Evolutionary conservation across 2,329 filamentous ascomycete species (phyloP).

Genomic region (Cercospora sesami): DNA sequence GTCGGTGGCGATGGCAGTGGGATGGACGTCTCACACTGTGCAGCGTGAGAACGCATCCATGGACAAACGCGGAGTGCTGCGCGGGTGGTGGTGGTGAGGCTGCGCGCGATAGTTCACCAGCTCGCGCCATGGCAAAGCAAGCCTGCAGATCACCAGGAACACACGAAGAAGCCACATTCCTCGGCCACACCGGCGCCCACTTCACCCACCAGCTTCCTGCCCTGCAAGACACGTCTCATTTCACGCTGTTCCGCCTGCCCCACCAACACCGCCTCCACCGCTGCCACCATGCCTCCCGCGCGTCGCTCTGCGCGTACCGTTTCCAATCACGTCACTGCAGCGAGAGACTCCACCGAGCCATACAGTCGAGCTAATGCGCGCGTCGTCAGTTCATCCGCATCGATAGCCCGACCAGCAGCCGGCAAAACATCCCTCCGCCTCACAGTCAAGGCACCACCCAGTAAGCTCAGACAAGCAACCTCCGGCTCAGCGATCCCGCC

Average conservation of each 20-base stretch:
- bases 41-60: background rate
- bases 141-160: background rate
- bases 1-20: background rate
- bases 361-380: slow-evolving; percentile 33
- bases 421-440: slow-evolving; percentile 49
- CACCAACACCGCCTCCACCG: slow-evolving; percentile 1
- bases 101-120: slow-evolving; percentile 2
- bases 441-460: slow-evolving; percentile 53
- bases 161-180: slow-evolving; percentile 5
- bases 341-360: slow-evolving; percentile 27
- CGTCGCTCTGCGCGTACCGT: slow-evolving; percentile 37
- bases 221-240: background rate
- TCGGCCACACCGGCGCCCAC: slow-evolving; percentile 12
- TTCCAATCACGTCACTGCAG: slow-evolving; percentile 21
- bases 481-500: slow-evolving; percentile 39
- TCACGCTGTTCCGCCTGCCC: background rate
- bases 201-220: slow-evolving; percentile 4
- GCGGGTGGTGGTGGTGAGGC: background rate
- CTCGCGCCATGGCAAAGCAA: background rate
- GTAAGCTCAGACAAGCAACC: slow-evolving; percentile 51
- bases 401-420: slow-evolving; percentile 43
- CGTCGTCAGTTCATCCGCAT: slow-evolving; percentile 30
- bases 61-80: background rate
- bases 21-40: background rate
- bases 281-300: slow-evolving; percentile 36